Conservation (phyloP, 2,329 filamentous ascomycete genomes). For the Claviceps sp. region DNA sequence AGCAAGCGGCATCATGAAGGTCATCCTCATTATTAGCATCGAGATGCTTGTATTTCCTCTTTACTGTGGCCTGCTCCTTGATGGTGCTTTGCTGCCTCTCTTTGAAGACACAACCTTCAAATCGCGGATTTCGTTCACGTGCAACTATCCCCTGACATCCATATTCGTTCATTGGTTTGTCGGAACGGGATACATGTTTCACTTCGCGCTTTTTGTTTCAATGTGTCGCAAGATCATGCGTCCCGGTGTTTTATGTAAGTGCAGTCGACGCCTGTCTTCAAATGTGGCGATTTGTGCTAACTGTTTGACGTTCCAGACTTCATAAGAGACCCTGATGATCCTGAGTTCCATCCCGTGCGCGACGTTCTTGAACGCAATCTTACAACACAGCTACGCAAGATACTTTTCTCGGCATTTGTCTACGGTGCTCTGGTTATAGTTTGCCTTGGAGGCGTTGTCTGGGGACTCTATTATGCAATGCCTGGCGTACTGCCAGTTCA, state of each 20-base stretch:
- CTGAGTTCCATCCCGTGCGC: constrained; percentile 92
- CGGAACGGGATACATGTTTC: constrained; percentile 98
- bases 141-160: constrained; percentile 70
- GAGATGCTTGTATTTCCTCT: constrained; percentile 97
- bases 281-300: not conserved
- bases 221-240: constrained; percentile 99
- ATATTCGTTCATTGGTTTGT: constrained; percentile 98
- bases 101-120: constrained; percentile 70
- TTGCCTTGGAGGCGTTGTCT: constrained; percentile 89
- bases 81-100: constrained; percentile 75
- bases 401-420: constrained; percentile 87
- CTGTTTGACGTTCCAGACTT: constrained; percentile 47
- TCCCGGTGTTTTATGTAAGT: constrained; percentile 78
- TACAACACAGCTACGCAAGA: constrained; percentile 86
- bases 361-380: constrained; percentile 92
- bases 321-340: constrained; percentile 94
- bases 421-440: constrained; percentile 88
- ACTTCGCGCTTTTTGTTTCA: constrained; percentile 94
- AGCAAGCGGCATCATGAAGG: constrained; percentile 93
- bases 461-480: constrained; percentile 62
- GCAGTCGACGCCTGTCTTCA: not conserved
- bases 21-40: constrained; percentile 95
- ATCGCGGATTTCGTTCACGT: constrained; percentile 66
- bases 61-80: constrained; percentile 85
- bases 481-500: constrained; percentile 73